Conservation (phyloP, 768 basidiomycete species). For the Arthromyces matolae region DNA sequence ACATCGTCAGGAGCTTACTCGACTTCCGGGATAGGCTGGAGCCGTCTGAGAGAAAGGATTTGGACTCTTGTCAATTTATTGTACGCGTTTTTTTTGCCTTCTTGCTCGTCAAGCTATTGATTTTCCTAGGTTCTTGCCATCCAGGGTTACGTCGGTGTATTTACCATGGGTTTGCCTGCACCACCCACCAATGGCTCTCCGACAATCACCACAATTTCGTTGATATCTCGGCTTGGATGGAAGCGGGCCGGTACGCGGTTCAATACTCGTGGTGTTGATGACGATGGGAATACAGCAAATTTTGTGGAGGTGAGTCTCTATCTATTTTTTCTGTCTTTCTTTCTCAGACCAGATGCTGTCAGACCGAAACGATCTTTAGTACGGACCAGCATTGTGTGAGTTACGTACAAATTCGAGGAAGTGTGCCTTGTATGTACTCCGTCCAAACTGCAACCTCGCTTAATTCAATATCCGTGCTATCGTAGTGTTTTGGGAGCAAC, state of each 20-base stretch:
- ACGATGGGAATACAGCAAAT: conserved; percentile 92
- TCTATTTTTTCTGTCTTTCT: conserved; percentile 6
- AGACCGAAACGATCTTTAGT: conserved; percentile 91
- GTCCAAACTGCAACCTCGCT: conserved; percentile 12
- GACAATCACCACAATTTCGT: conserved; percentile 65
- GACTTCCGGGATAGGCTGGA: conserved; percentile 84
- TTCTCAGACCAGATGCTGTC: conserved; percentile 16
- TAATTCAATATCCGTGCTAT: conserved; percentile 14
- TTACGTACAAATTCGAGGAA: conserved; percentile 92
- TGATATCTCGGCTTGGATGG: conserved; percentile 89
- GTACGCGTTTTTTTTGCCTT: conserved; percentile 41
- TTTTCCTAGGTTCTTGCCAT: conserved; percentile 72
- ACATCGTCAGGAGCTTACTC: conserved; percentile 79
- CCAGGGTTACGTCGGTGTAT: conserved; percentile 90
- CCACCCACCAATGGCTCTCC: conserved; percentile 74
- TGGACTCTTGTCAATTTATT: conserved; percentile 84
- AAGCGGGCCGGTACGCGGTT: conserved; percentile 96
- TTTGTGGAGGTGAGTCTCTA: conserved; percentile 78
- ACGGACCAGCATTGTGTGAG: conserved; percentile 86
- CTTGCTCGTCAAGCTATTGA: conserved; percentile 6
- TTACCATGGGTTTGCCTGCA: conserved; percentile 71
- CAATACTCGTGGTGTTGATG: conserved; percentile 94
- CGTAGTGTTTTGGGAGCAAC: conserved; percentile 98
- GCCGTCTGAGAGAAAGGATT: conserved; percentile 57
- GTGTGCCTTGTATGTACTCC: conserved; percentile 78